Evolutionary conservation across 371 early-diverging fungal genomes (phyloP).

Genomic region (Capillidium heterosporum): DNA sequence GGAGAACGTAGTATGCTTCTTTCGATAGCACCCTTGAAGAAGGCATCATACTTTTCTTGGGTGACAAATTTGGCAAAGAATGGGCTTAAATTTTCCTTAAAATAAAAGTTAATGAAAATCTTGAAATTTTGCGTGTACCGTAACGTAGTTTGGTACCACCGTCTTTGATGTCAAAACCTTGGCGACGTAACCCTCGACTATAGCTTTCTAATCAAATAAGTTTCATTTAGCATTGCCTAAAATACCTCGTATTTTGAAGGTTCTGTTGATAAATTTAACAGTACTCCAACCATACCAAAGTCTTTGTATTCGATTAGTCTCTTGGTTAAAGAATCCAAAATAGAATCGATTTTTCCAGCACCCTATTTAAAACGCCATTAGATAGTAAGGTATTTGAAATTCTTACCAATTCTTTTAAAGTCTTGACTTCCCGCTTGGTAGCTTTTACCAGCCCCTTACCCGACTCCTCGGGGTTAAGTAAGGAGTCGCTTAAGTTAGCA

Average conservation of each 20-base stretch:
- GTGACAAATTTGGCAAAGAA: constrained; percentile 32
- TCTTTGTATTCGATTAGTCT: too few species aligned
- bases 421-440: not conserved
- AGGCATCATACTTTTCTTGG: constrained; percentile 24
- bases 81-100: constrained; percentile 27
- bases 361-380: constrained; percentile 8
- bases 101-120: not conserved
- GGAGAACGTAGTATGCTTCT: constrained; percentile 75
- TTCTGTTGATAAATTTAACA: too few species aligned
- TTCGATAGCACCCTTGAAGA: constrained; percentile 35
- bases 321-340: not conserved
- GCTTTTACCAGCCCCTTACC: not conserved
- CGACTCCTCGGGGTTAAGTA: not conserved
- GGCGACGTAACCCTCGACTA: constrained; percentile 34
- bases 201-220: too few species aligned
- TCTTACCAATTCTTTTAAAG: not conserved
- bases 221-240: too few species aligned
- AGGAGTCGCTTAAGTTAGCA: not conserved
- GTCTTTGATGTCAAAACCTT: constrained; percentile 34
- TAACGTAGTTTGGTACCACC: constrained; percentile 23
- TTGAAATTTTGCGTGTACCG: constrained; percentile 13
- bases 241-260: too few species aligned
- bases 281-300: too few species aligned
- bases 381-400: not conserved
- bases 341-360: not conserved